Percentiles rank a stretch among this genome's conserved stretches.
Evolutionary conservation across 768 basidiomycete species (phyloP).

Genomic region (Suillus bovinus): DNA sequence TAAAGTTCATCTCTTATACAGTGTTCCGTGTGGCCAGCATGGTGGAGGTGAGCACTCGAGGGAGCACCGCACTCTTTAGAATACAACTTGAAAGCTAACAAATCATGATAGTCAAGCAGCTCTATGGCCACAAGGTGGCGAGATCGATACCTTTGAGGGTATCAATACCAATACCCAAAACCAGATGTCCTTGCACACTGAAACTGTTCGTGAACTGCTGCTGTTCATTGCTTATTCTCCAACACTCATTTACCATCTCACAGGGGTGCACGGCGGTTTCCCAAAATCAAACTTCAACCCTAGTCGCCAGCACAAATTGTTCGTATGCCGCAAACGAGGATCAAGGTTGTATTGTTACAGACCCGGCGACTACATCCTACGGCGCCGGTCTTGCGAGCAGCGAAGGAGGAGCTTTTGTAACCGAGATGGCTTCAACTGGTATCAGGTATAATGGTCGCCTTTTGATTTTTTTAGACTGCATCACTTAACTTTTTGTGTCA

Average conservation of each 20-base stretch:
- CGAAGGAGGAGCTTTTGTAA: conserved; percentile 75
- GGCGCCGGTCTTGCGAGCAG: conserved; percentile 64
- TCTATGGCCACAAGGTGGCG: conserved; percentile 64
- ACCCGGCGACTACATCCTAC: conserved; percentile 56
- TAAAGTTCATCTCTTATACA: conserved; percentile 24
- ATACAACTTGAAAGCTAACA: not conserved
- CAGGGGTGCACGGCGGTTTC: conserved; percentile 55
- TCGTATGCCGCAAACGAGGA: conserved; percentile 54
- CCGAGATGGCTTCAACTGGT: conserved; percentile 65
- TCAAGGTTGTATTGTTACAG: conserved; percentile 64
- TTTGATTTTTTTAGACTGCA: not conserved
- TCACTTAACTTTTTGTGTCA: conserved; percentile 1
- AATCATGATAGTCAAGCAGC: conserved; percentile 43
- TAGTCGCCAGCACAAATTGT: conserved; percentile 61
- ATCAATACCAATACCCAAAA: conserved; percentile 68
- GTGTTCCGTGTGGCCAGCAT: conserved; percentile 76
- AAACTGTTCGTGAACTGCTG: conserved; percentile 36
- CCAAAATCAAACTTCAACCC: conserved; percentile 50
- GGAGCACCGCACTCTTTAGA: not conserved
- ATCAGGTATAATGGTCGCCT: conserved; percentile 51
- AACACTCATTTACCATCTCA: not conserved
- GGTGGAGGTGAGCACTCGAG: conserved; percentile 39
- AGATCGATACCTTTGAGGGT: conserved; percentile 83
- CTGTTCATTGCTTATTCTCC: conserved; percentile 2
- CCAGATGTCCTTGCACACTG: conserved; percentile 77